Base-by-base conservation (phyloP, 306 rosid species). In the Prinsepia uniflora region DNA sequence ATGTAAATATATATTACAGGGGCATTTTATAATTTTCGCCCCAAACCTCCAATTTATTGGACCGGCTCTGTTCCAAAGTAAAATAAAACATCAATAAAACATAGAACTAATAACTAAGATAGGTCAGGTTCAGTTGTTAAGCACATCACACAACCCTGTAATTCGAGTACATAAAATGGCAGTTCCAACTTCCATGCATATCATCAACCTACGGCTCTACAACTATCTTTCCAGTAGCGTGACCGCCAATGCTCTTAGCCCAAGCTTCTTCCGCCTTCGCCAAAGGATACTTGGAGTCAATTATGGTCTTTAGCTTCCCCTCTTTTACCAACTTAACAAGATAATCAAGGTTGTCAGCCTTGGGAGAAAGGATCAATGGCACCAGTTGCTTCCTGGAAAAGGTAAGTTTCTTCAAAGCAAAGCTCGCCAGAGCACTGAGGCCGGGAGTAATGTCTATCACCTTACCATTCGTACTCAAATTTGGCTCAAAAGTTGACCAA, bases 181-280 rank as follows among this genome's bases (percentile, higher is more conserved):
- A 30, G 36, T 30, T 30, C 36, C 36, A 2, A 30, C 36, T 17
- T 61, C 50, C 10, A 20, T 48, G 22, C 45, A 63, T 8, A 39
- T 18, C 2, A 15, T 12, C 19, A 42, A 44, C 24, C 20, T 79
- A 84, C 30, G 76, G 74, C 77, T 88, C 86, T 68, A 92, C 85
- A 67, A 90, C 72, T 49, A 92, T 88, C 80, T 92, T 92, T 61
- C 96, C 96, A 42, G 96, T 92, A 36, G 98, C 91, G 75, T 92
- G 96, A 8, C 98, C 96, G 50, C 80, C 93, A 13, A 84, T 78
- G 65, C 89, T 90, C 79, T 56, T 84, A 17, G 90, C 84, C 98
- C 96, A 92, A 22, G 82, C 96, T 19, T 72, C 92, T 70, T 84
- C 83, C 18, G 83, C 96, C 73, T 82, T 84, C 22, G 18, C 71